A percentile compares a stretch with the other conserved stretches of the same genome.
Evolutionary conservation across 78 protist genomes (phyloP).

Genomic region (Goniomonas avonlea): DNA sequence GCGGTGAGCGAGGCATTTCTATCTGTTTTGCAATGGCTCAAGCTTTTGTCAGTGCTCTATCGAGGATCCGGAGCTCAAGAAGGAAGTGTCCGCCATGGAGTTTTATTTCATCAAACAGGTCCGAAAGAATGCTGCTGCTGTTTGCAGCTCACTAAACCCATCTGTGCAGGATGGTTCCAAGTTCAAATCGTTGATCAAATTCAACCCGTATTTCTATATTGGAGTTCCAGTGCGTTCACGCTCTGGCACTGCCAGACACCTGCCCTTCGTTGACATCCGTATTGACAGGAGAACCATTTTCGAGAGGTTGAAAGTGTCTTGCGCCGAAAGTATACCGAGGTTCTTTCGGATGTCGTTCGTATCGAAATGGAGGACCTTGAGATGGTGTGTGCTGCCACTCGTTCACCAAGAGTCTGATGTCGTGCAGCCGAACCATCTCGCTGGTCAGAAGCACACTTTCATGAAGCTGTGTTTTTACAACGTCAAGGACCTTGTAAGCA

Average conservation of each 20-base stretch:
- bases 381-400: conserved; percentile 24
- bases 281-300: background rate
- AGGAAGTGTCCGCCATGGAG: conserved; percentile 24
- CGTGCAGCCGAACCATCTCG: conserved; percentile 73
- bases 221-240: conserved; percentile 23
- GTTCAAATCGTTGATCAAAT: conserved; percentile 52
- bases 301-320: conserved; percentile 62
- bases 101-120: conserved; percentile 30
- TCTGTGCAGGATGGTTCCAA: conserved; percentile 46
- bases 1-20: background rate
- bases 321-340: conserved; percentile 29
- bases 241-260: background rate
- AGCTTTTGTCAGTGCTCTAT: background rate
- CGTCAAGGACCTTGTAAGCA: conserved; percentile 30
- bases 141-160: background rate
- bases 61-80: background rate
- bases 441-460: conserved; percentile 54
- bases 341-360: conserved; percentile 35
- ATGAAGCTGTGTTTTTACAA: conserved; percentile 66
- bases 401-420: background rate
- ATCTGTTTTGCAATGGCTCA: background rate
- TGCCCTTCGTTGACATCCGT: background rate
- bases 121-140: background rate
- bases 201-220: conserved; percentile 68
- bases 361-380: conserved; percentile 74